Percentiles rank a stretch among this genome's conserved stretches.
These are phyloP conservation scores for Aspergillus piperis DNA, from an alignment of 2,329 filamentous ascomycete genomes.

Conservation along the genomic window DNA sequence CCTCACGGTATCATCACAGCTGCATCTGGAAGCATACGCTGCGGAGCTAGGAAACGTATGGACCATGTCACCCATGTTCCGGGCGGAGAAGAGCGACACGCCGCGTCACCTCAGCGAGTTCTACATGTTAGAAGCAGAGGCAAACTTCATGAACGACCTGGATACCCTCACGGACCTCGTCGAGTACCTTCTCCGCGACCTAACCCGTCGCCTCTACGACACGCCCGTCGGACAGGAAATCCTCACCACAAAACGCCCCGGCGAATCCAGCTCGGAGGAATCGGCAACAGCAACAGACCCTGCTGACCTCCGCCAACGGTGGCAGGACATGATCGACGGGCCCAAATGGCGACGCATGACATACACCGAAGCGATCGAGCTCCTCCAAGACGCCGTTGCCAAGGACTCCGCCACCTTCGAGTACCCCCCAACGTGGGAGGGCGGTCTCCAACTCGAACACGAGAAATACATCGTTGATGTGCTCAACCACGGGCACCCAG, in stretches of 20 bases:
- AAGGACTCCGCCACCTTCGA: constrained; percentile 60
- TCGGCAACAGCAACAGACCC: constrained; percentile 23
- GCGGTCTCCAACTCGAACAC: constrained; percentile 84
- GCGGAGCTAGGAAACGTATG: constrained; percentile 89
- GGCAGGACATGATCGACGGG: constrained; percentile 64
- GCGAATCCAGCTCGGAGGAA: constrained; percentile 45
- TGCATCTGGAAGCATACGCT: constrained; percentile 89
- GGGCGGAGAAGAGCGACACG: constrained; percentile 91
- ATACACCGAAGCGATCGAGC: constrained; percentile 74
- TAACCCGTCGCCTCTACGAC: constrained; percentile 53
- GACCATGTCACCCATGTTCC: constrained; percentile 90
- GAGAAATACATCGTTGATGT: constrained; percentile 79
- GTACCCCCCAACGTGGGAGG: constrained; percentile 68
- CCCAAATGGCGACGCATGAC: constrained; percentile 75
- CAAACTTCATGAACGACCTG: constrained; percentile 74
- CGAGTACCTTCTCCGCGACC: constrained; percentile 70
- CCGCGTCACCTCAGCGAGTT: constrained; percentile 94
- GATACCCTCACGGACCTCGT: constrained; percentile 74
- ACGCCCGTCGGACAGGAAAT: constrained; percentile 59
- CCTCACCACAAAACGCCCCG: constrained; percentile 47
- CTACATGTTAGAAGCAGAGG: constrained; percentile 95
- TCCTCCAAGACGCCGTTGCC: constrained; percentile 62
- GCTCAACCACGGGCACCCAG: constrained; percentile 65
- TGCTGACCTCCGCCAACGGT: constrained; percentile 64
- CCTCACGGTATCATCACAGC: constrained; percentile 89